Base-by-base conservation (phyloP, 1,284 basidiomycete species). In the Stygiomarasmius scandens region DNA sequence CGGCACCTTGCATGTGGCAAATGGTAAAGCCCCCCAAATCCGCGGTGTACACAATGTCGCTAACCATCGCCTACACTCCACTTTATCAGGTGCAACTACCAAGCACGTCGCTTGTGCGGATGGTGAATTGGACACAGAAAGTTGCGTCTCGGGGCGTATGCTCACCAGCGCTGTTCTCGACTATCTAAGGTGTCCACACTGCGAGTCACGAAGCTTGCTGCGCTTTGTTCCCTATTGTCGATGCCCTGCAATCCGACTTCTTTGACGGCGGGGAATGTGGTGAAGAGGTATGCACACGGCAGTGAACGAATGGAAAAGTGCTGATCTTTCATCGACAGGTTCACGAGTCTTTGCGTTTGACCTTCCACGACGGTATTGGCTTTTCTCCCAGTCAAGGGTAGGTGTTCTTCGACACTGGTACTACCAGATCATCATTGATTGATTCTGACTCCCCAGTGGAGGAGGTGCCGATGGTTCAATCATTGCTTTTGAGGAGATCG, bases 361-460 rank as follows among this genome's bases (percentile, higher is more conserved):
- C 77, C 19, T 79, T 80, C 69, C 77, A 79, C 64, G 77, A 79
- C 54, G 76, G 74, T 36, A 76, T 77, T 52, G 77, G 74, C 2
- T 75, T 71, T 54, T 77, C 76, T 6, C 63, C 61, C 3, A 63
- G 62, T 1, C 44, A 61, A 46, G 65, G 66, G 69, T 69, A 45
- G 53, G 58, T 52, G 12, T 52, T 41, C 41, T 9, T 62, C 32
- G 32, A 14, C 2, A 14, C 22, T 20, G 3, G 23, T 19, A 4
- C n/a, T 55, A 16, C 46, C 9, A 24, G 23, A 16, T 48, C n/a
- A n/a, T n/a, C n/a, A n/a, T n/a, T n/a, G n/a, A n/a, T n/a, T 44
- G 9, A n/a, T n/a, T n/a, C n/a, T n/a, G n/a, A n/a, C n/a, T n/a
- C n/a, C n/a, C n/a, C 55, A 71, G 71, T 49, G 71, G 74, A 20